Conservation (phyloP, 306 rosid species). For the Prinsepia uniflora region DNA sequence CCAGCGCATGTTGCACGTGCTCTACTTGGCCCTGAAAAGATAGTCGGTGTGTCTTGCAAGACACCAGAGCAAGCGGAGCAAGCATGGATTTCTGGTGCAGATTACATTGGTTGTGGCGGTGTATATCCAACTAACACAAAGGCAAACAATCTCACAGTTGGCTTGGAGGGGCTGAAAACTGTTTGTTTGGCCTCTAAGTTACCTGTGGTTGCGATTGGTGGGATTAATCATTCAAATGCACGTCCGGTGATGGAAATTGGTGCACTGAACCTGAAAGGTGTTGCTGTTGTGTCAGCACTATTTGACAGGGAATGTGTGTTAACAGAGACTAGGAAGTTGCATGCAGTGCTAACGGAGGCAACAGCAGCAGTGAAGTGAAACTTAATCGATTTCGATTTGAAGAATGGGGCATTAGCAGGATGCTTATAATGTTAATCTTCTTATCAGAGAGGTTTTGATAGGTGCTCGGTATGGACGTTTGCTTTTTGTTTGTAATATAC, state of each 20-base stretch:
- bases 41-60: constrained; percentile 94
- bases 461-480: constrained; percentile 1
- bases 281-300: constrained; percentile 81
- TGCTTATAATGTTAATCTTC: not conserved
- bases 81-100: constrained; percentile 83
- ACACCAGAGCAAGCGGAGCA: constrained; percentile 72
- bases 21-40: constrained; percentile 75
- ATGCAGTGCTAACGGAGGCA: constrained; percentile 36
- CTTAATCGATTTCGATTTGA: not conserved
- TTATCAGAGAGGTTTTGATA: not conserved
- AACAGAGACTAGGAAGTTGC: constrained; percentile 65
- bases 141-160: constrained; percentile 63
- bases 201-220: constrained; percentile 95
- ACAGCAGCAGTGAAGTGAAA: constrained; percentile 30
- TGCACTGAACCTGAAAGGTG: constrained; percentile 65
- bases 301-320: constrained; percentile 69
- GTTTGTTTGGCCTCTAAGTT: constrained; percentile 67
- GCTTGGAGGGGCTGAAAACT: constrained; percentile 64
- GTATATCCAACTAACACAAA: constrained; percentile 81
- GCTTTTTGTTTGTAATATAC: not conserved
- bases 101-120: constrained; percentile 89
- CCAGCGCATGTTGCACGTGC: constrained; percentile 51
- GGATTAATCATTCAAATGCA: constrained; percentile 63
- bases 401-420: not conserved
- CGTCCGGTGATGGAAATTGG: constrained; percentile 59